Evolutionary conservation across 2,329 filamentous ascomycete species (phyloP).

Genomic region (Fusarium ramigenum): DNA sequence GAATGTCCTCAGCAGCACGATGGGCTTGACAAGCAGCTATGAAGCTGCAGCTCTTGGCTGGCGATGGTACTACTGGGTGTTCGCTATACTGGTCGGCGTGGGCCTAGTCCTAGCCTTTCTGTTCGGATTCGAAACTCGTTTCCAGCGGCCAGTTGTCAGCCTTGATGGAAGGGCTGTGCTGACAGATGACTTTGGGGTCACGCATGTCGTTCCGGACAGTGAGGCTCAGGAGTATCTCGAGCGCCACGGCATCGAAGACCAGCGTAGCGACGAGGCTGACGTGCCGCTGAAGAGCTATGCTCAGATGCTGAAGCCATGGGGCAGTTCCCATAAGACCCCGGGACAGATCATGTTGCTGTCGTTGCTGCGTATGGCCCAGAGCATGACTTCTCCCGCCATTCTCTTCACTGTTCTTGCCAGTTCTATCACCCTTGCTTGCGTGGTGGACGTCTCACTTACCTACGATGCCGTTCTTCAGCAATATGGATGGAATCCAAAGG

Average conservation of each 20-base stretch:
- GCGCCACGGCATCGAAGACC: not conserved
- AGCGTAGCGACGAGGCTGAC: fast-evolving
- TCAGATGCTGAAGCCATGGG: not conserved
- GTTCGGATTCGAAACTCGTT: fast-evolving
- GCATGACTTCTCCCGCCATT: not conserved
- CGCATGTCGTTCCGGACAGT: fast-evolving
- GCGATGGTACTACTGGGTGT: not conserved
- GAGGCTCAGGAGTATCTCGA: not conserved
- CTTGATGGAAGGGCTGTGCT: not conserved
- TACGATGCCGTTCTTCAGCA: not conserved
- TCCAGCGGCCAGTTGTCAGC: not conserved
- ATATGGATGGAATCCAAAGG: not conserved
- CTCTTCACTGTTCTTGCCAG: not conserved
- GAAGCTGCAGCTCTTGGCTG: not conserved
- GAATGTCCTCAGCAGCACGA: not conserved
- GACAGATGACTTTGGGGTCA: not conserved
- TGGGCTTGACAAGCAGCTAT: not conserved
- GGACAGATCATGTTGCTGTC: not conserved
- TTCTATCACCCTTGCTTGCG: not conserved
- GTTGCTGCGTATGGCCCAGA: fast-evolving
- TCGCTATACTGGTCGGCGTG: fast-evolving
- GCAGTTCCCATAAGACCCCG: fast-evolving
- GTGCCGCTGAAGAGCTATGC: not conserved
- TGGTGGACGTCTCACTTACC: fast-evolving
- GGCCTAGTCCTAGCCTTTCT: fast-evolving